These are phyloP conservation scores for Vigna trinervia DNA, from an alignment of 306 rosid species.

Conservation along the genomic window DNA sequence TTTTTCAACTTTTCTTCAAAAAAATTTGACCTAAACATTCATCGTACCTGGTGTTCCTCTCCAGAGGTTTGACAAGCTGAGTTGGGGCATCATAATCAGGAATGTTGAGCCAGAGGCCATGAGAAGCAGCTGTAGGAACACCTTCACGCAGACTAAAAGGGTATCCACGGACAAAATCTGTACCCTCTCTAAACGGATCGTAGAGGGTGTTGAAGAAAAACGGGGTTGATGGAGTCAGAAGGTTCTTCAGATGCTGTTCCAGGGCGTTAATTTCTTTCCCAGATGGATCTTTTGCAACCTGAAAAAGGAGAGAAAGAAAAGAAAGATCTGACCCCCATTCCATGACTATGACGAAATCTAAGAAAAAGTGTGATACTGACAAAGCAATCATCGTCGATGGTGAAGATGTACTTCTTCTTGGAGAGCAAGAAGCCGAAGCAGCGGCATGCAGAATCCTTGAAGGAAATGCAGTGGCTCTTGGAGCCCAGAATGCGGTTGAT, in stretches of 20 bases:
- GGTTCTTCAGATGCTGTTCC: constrained; percentile 81
- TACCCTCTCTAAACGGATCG: constrained; percentile 84
- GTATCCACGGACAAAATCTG: constrained; percentile 88
- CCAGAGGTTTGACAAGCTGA: constrained; percentile 86
- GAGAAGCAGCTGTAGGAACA: constrained; percentile 79
- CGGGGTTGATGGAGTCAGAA: constrained; percentile 77
- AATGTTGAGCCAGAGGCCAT: constrained; percentile 89
- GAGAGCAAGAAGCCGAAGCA: constrained; percentile 79
- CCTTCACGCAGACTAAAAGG: constrained; percentile 85
- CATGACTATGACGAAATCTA: too few relatives aligned
- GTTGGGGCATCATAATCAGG: constrained; percentile 95
- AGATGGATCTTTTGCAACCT: constrained; percentile 87
- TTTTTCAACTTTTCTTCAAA: too few relatives aligned
- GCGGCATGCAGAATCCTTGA: constrained; percentile 89
- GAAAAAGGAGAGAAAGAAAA: constrained; percentile 1
- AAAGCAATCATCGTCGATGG: constrained; percentile 91
- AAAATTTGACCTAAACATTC: not conserved
- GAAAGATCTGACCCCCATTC: not conserved
- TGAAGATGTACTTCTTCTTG: constrained; percentile 84
- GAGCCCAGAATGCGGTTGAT: constrained; percentile 68
- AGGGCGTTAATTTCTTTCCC: constrained; percentile 80
- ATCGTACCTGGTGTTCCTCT: constrained; percentile 72
- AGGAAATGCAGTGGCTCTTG: constrained; percentile 75
- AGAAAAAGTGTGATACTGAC: constrained; percentile 35
- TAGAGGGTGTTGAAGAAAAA: constrained; percentile 84